Base-by-base conservation (phyloP, 2,329 filamentous ascomycete species). In the Phialocephala sp. region DNA sequence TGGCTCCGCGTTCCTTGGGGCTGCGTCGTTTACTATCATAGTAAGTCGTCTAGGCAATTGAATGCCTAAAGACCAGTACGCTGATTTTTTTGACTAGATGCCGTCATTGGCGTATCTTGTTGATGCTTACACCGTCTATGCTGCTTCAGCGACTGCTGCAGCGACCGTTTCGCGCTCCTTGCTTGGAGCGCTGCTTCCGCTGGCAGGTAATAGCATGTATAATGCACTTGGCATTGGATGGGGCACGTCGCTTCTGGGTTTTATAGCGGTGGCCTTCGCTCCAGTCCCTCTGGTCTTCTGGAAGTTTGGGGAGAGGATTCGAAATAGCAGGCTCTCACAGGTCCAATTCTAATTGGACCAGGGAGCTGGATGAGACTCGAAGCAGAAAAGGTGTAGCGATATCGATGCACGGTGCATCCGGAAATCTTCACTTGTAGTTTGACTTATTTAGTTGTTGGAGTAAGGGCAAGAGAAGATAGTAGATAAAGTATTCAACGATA, bases 111-210 rank as follows among this genome's bases (percentile, higher is more conserved):
- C 57, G 79, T 85, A 79, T 79, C 84, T 83, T 76, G 80, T 66
- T 69, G 77, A 80, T 66, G 76, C 73, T n/a, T 82, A 81, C 65
- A 75, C 72, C 8, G 71, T 68, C 9, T 77, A 79, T 59, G 77
- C 80, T 9, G 79, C 78, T 5, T 77, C 74, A 18, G 80, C 78
- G 2, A 68, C 81, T 18, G 75, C 77, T 0, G 73, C 79, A 60
- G 75, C 79, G 62, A 79, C 79, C 0, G 72, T 82, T 2, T 75
- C 77, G 1, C 75, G 80, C 9, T 82, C 78, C 37, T 68, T 85
- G n/a, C 80, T 80, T 1, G 82, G 80, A 5, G 82, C 84, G 36
- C 79, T 79, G 2, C 80, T 85, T 64, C 84, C 84, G 8, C 76
- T 85, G 1, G 84, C 84, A 59, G 82, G 80, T 1, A 79, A 80